Evolutionary conservation across 768 basidiomycete species (phyloP).

Genomic region (Tricholoma flavovirens): DNA sequence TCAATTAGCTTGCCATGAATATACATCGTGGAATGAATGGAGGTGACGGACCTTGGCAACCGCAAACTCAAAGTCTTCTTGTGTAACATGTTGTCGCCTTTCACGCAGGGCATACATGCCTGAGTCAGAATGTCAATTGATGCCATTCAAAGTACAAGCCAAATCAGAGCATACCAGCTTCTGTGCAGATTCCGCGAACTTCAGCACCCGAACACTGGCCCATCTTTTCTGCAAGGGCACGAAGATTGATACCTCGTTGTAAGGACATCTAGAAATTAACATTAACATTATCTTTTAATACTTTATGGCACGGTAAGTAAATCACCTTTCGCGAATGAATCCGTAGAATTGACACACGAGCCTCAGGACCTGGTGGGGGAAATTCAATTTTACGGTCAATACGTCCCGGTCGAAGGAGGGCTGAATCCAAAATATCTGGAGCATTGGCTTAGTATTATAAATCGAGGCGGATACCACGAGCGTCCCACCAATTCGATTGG

Average conservation of each 20-base stretch:
- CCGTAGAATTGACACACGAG: conserved; percentile 92
- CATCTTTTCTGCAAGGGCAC: conserved; percentile 97
- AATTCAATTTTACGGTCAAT: conserved; percentile 98
- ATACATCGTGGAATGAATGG: not conserved
- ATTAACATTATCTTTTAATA: not conserved
- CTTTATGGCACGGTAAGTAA: not conserved
- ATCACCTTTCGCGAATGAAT: conserved; percentile 92
- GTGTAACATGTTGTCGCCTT: conserved; percentile 93
- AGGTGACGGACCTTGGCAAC: conserved; percentile 73
- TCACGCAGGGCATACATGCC: conserved; percentile 98
- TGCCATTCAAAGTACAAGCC: not conserved
- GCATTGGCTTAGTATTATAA: not conserved
- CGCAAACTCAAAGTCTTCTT: conserved; percentile 98
- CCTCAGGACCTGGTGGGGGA: conserved; percentile 95
- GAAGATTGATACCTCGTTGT: conserved; percentile 96
- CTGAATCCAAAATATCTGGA: conserved; percentile 89
- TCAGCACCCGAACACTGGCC: conserved; percentile 98
- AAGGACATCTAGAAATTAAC: conserved; percentile 73
- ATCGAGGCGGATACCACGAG: not conserved
- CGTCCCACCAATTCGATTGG: conserved; percentile 82
- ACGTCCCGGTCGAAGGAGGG: conserved; percentile 87
- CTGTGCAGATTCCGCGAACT: conserved; percentile 94
- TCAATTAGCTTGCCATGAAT: not conserved
- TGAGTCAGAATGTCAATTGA: conserved; percentile 18
- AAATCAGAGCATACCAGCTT: conserved; percentile 61